These are phyloP conservation scores for Salvia miltiorrhiza DNA, from an alignment of 257 asterid genomes.

Conservation along the genomic window DNA sequence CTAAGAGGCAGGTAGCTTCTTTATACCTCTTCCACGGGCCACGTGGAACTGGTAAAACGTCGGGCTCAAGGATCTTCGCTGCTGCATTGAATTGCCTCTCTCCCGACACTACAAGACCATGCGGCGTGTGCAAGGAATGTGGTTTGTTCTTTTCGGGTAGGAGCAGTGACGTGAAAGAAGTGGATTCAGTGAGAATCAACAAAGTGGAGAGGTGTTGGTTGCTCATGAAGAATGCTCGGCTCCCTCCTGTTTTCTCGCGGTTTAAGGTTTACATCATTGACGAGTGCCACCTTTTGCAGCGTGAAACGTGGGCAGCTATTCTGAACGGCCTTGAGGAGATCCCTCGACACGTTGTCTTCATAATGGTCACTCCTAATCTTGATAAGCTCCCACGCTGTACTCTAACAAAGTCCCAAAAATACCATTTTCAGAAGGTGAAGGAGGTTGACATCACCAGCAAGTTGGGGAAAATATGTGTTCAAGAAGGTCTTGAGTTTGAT, in stretches of 20 bases:
- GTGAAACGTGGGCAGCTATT: conserved; percentile 72
- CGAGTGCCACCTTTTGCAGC: conserved; percentile 75
- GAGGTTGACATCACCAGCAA: conserved; percentile 45
- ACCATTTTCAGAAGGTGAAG: conserved; percentile 57
- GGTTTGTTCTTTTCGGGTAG: conserved; percentile 63
- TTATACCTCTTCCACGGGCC: conserved; percentile 84
- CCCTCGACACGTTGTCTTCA: conserved; percentile 50
- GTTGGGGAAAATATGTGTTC: conserved; percentile 51
- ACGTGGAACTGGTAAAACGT: conserved; percentile 89
- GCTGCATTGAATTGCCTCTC: conserved; percentile 87
- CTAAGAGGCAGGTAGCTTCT: conserved; percentile 43
- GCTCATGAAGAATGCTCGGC: conserved; percentile 40
- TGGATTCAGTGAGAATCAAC: conserved; percentile 60
- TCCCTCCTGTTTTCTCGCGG: conserved; percentile 49
- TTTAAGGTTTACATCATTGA: conserved; percentile 75
- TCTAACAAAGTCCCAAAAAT: conserved; percentile 53
- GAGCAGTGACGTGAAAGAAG: conserved; percentile 57
- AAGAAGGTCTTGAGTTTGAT: conserved; percentile 63
- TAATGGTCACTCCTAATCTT: conserved; percentile 67
- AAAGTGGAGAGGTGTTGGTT: conserved; percentile 39
- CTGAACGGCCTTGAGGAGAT: conserved; percentile 52
- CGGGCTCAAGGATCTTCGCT: conserved; percentile 73
- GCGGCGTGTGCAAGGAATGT: conserved; percentile 82
- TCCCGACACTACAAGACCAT: conserved; percentile 45
- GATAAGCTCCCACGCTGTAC: conserved; percentile 70